Evolutionary conservation across 2,329 filamentous ascomycete genomes (phyloP).

Genomic region (Aspergillus piperis): DNA sequence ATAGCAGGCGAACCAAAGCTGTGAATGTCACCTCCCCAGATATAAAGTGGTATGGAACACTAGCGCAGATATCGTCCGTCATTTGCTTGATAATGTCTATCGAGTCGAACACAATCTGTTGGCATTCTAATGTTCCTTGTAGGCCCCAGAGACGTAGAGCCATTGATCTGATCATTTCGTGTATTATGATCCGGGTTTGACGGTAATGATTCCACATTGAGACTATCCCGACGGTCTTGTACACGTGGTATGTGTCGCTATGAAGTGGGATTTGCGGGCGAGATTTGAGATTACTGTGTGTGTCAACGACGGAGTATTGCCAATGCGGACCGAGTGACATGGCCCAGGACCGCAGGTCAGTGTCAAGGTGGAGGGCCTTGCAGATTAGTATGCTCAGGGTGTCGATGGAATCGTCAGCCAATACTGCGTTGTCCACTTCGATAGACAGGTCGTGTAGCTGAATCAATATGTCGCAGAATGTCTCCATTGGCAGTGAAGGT

Average conservation of each 20-base stretch:
- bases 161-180: background rate
- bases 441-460: background rate
- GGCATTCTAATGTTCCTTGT: background rate
- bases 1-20: constrained; percentile 14
- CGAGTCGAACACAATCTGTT: background rate
- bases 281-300: too few relatives aligned
- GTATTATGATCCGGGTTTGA: too few relatives aligned
- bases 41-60: constrained; percentile 20
- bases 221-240: too few relatives aligned
- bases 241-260: too few relatives aligned
- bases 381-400: too few relatives aligned
- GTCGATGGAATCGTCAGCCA: too few relatives aligned
- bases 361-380: too few relatives aligned
- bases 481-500: background rate
- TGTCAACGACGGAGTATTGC: too few relatives aligned
- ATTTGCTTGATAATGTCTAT: constrained; percentile 3
- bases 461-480: background rate
- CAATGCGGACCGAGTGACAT: too few relatives aligned
- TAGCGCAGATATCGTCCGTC: constrained; percentile 22
- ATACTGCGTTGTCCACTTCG: background rate
- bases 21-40: constrained; percentile 10
- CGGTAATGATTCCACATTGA: too few relatives aligned
- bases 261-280: too few relatives aligned
- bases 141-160: constrained; percentile 15
- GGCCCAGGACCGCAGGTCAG: too few relatives aligned